A percentile compares a stretch with the other conserved stretches of the same genome.
Evolutionary conservation across 495 filamentous ascomycete genomes (phyloP).

Genomic region (Sphaerosporella brunnea): DNA sequence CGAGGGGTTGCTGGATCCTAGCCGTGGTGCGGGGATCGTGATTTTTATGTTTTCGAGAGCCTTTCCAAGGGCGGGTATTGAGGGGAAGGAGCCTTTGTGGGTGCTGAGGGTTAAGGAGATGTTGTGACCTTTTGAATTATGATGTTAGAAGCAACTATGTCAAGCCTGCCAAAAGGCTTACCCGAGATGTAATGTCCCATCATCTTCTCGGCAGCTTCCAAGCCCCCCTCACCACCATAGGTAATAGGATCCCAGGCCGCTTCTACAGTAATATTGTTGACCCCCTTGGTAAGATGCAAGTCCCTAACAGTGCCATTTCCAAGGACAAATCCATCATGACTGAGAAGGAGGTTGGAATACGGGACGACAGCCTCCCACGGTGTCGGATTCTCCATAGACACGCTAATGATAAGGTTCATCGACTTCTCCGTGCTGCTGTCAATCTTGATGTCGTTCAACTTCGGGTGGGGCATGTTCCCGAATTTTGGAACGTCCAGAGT

Average conservation of each 20-base stretch:
- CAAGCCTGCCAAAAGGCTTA: constrained; percentile 18
- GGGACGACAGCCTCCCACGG: constrained; percentile 64
- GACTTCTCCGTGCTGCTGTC: constrained; percentile 48
- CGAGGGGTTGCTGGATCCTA: constrained; percentile 32
- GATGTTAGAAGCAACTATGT: neutral
- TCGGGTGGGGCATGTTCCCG: constrained; percentile 28
- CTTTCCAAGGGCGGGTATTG: constrained; percentile 50
- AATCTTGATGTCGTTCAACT: constrained; percentile 37
- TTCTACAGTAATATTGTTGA: constrained; percentile 50
- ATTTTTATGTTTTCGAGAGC: constrained; percentile 51
- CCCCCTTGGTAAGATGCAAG: constrained; percentile 43
- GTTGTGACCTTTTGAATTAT: constrained; percentile 40
- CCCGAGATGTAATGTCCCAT: constrained; percentile 79
- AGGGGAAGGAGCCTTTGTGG: constrained; percentile 52
- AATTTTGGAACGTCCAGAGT: constrained; percentile 59
- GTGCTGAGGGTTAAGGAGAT: constrained; percentile 54
- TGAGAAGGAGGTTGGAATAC: constrained; percentile 54
- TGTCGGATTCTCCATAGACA: constrained; percentile 83
- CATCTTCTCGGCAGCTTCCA: constrained; percentile 46
- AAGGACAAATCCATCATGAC: constrained; percentile 53
- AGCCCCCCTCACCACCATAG: constrained; percentile 40
- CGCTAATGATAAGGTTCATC: constrained; percentile 44
- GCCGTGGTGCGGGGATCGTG: constrained; percentile 48
- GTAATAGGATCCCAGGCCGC: constrained; percentile 54
- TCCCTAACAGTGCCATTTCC: constrained; percentile 52